These are phyloP conservation scores for Penicillium alfredii DNA, from an alignment of 495 filamentous ascomycete genomes.

Conservation along the genomic window DNA sequence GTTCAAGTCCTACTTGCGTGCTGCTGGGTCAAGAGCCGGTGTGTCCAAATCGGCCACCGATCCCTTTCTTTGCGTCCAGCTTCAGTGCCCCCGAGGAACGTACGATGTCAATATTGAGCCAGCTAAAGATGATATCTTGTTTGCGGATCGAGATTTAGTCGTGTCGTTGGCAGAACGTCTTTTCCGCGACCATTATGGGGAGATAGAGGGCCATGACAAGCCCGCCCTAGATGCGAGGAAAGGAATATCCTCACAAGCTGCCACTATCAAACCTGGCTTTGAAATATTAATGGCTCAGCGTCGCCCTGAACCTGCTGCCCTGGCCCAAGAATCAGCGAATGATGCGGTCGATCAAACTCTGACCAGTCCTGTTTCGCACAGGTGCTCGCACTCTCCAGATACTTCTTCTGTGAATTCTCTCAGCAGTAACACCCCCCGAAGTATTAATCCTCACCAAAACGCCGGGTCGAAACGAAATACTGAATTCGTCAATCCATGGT, in stretches of 20 bases:
- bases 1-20: conserved; percentile 54
- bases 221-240: conserved; percentile 1
- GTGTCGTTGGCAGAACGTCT: conserved; percentile 48
- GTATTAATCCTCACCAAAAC: background rate
- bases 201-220: conserved; percentile 11
- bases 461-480: background rate
- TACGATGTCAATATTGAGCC: conserved; percentile 93
- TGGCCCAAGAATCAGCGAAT: too few species aligned
- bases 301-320: too few species aligned
- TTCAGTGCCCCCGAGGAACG: conserved; percentile 60
- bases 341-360: background rate
- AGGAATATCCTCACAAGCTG: background rate
- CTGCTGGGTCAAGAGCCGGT: conserved; percentile 20
- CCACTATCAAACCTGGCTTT: conserved; percentile 7
- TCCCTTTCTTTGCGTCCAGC: conserved; percentile 69
- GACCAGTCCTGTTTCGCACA: background rate
- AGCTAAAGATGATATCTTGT: conserved; percentile 82
- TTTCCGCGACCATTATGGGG: conserved; percentile 52
- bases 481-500: conserved; percentile 28
- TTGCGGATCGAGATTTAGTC: conserved; percentile 54
- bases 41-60: conserved; percentile 37
- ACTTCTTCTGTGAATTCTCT: background rate
- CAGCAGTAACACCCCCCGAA: background rate
- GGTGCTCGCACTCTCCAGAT: background rate
- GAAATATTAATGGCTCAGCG: conserved; percentile 25